These are phyloP conservation scores for Bryoglossum gracile DNA, from an alignment of 495 filamentous ascomycete genomes.

Conservation along the genomic window DNA sequence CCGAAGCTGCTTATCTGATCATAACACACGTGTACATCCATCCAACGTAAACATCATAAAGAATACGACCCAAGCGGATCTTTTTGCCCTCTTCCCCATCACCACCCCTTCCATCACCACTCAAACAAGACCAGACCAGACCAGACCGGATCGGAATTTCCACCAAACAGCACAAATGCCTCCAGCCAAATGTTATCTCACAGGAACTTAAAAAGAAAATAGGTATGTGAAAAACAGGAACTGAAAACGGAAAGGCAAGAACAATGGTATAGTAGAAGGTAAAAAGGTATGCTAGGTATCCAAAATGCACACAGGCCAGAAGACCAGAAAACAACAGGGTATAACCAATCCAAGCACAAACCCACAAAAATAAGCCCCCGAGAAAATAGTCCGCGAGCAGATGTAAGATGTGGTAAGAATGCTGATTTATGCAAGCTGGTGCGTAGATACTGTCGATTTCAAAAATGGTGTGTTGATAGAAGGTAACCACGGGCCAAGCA, in stretches of 20 bases:
- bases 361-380: background rate
- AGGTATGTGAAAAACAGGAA: too few species aligned
- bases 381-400: background rate
- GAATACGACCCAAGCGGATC: background rate
- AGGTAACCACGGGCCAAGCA: background rate
- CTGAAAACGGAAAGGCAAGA: background rate
- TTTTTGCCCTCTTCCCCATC: background rate
- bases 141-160: too few species aligned
- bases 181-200: too few species aligned
- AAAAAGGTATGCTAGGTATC: background rate
- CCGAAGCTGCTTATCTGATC: too few species aligned
- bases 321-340: background rate
- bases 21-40: too few species aligned
- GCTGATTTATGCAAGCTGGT: background rate
- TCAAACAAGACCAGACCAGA: too few species aligned
- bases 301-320: background rate
- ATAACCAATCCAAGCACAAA: background rate
- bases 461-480: background rate
- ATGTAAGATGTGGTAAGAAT: background rate
- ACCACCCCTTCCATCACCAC: background rate
- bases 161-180: background rate
- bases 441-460: background rate
- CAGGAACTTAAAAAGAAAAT: too few species aligned
- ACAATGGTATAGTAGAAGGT: background rate
- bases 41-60: background rate